These are phyloP conservation scores for Alternaria dauci DNA, from an alignment of 2,329 filamentous ascomycete genomes.

Conservation along the genomic window DNA sequence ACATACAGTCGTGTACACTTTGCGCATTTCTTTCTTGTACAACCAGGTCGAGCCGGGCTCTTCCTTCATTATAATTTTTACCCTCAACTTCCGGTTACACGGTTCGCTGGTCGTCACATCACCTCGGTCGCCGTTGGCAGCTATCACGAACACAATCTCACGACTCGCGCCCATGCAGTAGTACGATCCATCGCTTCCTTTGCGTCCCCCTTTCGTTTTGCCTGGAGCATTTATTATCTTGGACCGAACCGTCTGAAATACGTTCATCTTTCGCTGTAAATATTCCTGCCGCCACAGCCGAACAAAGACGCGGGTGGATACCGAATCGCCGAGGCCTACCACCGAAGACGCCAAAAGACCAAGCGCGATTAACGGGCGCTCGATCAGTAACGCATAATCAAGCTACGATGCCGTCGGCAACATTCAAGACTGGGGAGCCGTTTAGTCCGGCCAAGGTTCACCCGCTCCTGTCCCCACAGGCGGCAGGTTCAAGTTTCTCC, in stretches of 20 bases:
- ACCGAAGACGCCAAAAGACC: slow-evolving; percentile 4
- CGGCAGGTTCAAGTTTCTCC: slow-evolving; percentile 37
- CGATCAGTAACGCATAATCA: background rate
- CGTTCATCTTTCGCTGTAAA: slow-evolving; percentile 35
- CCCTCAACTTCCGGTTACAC: slow-evolving; percentile 24
- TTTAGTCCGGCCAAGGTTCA: slow-evolving; percentile 46
- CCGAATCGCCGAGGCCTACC: slow-evolving; percentile 13
- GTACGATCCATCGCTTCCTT: slow-evolving; percentile 30
- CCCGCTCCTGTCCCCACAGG: slow-evolving; percentile 46
- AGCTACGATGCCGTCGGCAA: slow-evolving; percentile 34
- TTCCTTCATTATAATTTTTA: slow-evolving; percentile 31
- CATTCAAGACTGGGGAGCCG: slow-evolving; percentile 41
- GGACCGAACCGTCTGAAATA: slow-evolving; percentile 44
- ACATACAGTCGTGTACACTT: slow-evolving; percentile 34
- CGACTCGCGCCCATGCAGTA: slow-evolving; percentile 44
- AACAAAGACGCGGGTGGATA: slow-evolving; percentile 11
- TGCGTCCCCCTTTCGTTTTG: slow-evolving; percentile 26
- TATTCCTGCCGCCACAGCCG: slow-evolving; percentile 19
- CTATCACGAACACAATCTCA: slow-evolving; percentile 25
- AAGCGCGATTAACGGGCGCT: background rate
- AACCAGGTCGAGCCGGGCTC: slow-evolving; percentile 45
- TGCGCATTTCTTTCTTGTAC: slow-evolving; percentile 16
- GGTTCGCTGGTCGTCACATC: slow-evolving; percentile 13
- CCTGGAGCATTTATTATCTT: slow-evolving; percentile 35
- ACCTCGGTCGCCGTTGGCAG: slow-evolving; percentile 22